A percentile compares a stretch with the other conserved stretches of the same genome.
Evolutionary conservation across 495 filamentous ascomycete genomes (phyloP).

Genomic region (Annulohypoxylon nitens): DNA sequence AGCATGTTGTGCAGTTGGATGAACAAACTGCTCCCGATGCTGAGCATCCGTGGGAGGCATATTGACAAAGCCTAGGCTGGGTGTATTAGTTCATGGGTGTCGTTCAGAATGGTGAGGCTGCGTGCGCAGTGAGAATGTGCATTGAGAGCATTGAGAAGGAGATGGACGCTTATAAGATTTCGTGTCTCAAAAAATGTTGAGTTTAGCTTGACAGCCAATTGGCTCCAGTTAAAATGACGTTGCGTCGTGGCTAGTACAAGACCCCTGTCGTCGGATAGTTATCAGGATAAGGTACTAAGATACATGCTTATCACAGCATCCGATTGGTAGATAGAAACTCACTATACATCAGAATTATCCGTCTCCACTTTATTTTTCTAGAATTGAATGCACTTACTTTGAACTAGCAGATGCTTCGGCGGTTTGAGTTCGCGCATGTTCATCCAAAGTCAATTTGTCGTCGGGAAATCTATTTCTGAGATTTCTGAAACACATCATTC

Average conservation of each 20-base stretch:
- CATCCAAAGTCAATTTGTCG: not conserved
- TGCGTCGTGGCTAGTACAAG: constrained; percentile 9
- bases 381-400: constrained; percentile 10
- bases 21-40: constrained; percentile 53
- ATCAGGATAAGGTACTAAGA: not conserved
- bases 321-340: constrained; percentile 15
- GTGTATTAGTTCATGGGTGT: not conserved
- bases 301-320: not conserved
- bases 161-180: not conserved
- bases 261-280: constrained; percentile 25
- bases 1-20: constrained; percentile 61
- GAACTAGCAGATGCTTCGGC: constrained; percentile 22
- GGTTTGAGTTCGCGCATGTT: constrained; percentile 20
- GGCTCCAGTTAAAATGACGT: constrained; percentile 37
- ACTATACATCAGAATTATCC: constrained; percentile 40
- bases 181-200: constrained; percentile 38
- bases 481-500: not conserved
- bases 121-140: no score
- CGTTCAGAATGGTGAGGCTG: not conserved
- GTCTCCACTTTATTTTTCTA: constrained; percentile 53
- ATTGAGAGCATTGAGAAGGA: not conserved
- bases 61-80: constrained; percentile 4
- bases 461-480: not conserved
- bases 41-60: constrained; percentile 54
- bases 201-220: constrained; percentile 29